A percentile compares a stretch with the other conserved stretches of the same genome.
These are phyloP conservation scores for Picochlorum sp. DNA, from an alignment of 139 green algal genomes.

Conservation along the genomic window DNA sequence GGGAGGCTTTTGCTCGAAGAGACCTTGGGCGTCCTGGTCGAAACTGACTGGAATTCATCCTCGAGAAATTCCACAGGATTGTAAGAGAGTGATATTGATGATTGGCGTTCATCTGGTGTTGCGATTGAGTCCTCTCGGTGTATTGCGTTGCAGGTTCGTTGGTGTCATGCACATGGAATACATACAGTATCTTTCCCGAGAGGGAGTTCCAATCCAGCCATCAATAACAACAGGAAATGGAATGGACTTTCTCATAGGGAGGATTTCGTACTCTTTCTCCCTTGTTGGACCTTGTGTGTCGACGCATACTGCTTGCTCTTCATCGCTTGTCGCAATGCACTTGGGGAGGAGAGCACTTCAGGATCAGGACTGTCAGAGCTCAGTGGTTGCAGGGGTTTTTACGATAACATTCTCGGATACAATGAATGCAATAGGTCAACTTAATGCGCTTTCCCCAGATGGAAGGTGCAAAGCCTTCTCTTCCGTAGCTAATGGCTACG, in stretches of 20 bases:
- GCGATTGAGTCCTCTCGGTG: neutral
- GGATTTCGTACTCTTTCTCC: constrained; percentile 47
- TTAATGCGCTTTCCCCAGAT: constrained; percentile 22
- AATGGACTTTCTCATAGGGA: constrained; percentile 40
- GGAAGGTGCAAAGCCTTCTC: constrained; percentile 52
- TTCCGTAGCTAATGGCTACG: constrained; percentile 40
- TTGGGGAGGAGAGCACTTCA: constrained; percentile 40
- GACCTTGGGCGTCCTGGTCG: neutral
- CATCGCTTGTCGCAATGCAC: constrained; percentile 66
- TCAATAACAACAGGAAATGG: constrained; percentile 32
- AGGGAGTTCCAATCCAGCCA: constrained; percentile 11
- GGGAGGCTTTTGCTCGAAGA: constrained; percentile 31
- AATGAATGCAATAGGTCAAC: constrained; percentile 32
- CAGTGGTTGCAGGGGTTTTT: constrained; percentile 27
- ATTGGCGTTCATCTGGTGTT: neutral
- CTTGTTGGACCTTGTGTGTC: constrained; percentile 28
- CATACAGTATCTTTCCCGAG: constrained; percentile 13
- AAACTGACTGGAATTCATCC: constrained; percentile 23
- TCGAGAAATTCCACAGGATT: constrained; percentile 24
- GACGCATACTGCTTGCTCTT: constrained; percentile 77
- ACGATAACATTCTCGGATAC: constrained; percentile 25
- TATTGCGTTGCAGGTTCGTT: constrained; percentile 2
- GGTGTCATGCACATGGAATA: constrained; percentile 11
- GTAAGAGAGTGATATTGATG: constrained; percentile 11
- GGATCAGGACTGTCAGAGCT: constrained; percentile 10